These are phyloP conservation scores for Chlorella vulgaris DNA, from an alignment of 139 green algal genomes.

Conservation along the genomic window DNA sequence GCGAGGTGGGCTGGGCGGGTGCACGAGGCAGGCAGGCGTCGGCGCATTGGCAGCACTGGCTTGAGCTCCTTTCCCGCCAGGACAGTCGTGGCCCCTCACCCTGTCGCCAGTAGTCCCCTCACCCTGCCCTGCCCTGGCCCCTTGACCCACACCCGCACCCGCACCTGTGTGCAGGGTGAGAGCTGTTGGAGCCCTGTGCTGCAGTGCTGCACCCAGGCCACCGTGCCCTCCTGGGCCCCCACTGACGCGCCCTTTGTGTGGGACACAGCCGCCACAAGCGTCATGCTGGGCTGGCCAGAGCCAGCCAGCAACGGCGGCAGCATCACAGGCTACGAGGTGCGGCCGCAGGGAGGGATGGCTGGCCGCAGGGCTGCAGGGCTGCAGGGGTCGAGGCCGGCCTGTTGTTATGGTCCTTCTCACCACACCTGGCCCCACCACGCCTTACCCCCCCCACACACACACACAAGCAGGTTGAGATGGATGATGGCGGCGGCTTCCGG, in stretches of 20 bases:
- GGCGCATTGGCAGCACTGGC: background rate
- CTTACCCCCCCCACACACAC: background rate
- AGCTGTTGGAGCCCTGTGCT: constrained; percentile 11
- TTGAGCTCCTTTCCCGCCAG: too few species aligned
- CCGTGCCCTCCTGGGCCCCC: constrained; percentile 22
- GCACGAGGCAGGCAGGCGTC: background rate
- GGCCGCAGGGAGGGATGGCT: background rate
- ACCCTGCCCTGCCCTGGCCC: background rate
- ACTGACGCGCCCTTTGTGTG: constrained; percentile 21
- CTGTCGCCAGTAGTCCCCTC: too few species aligned
- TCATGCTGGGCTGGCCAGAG: constrained; percentile 28
- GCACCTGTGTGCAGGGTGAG: constrained; percentile 22
- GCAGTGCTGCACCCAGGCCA: constrained; percentile 17
- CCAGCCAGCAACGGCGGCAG: constrained; percentile 16
- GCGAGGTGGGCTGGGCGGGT: background rate
- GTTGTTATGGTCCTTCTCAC: too few species aligned
- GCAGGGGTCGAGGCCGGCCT: too few species aligned
- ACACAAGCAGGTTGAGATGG: constrained; percentile 55
- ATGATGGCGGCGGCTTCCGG: constrained; percentile 62
- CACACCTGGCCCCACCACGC: too few species aligned
- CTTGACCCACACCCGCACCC: background rate
- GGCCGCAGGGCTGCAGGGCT: too few species aligned
- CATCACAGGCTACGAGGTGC: constrained; percentile 18
- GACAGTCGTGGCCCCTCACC: too few species aligned
- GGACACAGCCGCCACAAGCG: constrained; percentile 21